Percentiles rank a stretch among this genome's conserved stretches.
These are phyloP conservation scores for Aspergillus clavatus DNA, from an alignment of 2,329 filamentous ascomycete genomes.

Conservation along the genomic window DNA sequence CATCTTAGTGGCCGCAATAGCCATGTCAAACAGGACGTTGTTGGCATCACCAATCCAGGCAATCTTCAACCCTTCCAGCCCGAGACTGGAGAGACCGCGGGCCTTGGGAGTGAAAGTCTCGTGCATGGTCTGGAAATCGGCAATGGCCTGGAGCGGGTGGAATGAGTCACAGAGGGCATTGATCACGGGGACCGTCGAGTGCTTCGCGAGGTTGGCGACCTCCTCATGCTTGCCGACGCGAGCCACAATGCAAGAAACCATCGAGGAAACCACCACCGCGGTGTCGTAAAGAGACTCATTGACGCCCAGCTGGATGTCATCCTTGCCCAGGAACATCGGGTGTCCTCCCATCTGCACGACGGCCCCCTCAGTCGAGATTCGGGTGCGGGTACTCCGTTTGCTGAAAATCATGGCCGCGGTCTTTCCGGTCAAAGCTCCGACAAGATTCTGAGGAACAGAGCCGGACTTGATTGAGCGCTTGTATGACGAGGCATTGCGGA, in stretches of 20 bases:
- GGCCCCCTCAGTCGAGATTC: slow-evolving; percentile 88
- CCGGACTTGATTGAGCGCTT: slow-evolving; percentile 74
- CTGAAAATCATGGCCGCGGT: slow-evolving; percentile 95
- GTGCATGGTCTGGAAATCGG: slow-evolving; percentile 86
- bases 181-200: slow-evolving; percentile 75
- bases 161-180: slow-evolving; percentile 86
- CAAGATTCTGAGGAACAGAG: slow-evolving; percentile 55
- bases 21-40: slow-evolving; percentile 92
- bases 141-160: slow-evolving; percentile 90
- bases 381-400: slow-evolving; percentile 90
- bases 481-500: slow-evolving; percentile 73
- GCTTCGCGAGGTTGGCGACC: slow-evolving; percentile 63
- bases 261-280: slow-evolving; percentile 85
- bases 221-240: slow-evolving; percentile 75
- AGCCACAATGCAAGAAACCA: slow-evolving; percentile 78
- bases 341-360: slow-evolving; percentile 84
- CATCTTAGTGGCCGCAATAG: slow-evolving; percentile 79
- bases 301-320: slow-evolving; percentile 90
- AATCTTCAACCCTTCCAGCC: slow-evolving; percentile 78
- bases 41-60: slow-evolving; percentile 97
- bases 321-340: slow-evolving; percentile 92
- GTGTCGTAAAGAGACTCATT: slow-evolving; percentile 97
- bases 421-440: slow-evolving; percentile 63
- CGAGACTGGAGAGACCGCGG: slow-evolving; percentile 48
- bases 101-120: slow-evolving; percentile 62